phyloP scores from a whole-genome alignment of 805 yeast genomes.

The Yamadazyma kitorensis region DNA sequence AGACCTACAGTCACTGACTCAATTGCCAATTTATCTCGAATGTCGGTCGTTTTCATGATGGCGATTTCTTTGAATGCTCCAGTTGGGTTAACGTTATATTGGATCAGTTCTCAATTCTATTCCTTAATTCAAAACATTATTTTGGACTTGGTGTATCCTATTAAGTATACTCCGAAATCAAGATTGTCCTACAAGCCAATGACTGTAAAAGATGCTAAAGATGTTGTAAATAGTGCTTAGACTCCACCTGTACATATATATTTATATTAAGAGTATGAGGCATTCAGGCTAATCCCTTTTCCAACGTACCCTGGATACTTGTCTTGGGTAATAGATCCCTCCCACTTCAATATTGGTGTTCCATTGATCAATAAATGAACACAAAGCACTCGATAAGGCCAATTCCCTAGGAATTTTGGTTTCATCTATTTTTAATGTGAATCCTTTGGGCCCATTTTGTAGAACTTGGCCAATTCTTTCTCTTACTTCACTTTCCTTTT shows the following conservation, averaged over 20 bases:
- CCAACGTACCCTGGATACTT: conserved; percentile 51
- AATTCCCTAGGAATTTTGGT: conserved; percentile 53
- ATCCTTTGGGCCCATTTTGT: conserved; percentile 53
- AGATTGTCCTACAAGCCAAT: neutral
- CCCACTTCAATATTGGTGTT: conserved; percentile 58
- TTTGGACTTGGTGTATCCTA: conserved; percentile 65
- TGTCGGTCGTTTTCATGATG: conserved; percentile 77
- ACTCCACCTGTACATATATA: too few relatives aligned
- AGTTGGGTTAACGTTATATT: conserved; percentile 74
- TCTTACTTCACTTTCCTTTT: conserved; percentile 61
- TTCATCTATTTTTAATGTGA: conserved; percentile 54
- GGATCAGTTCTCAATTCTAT: conserved; percentile 82
- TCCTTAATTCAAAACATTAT: conserved; percentile 74
- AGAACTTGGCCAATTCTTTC: conserved; percentile 60
- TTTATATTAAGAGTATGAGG: neutral
- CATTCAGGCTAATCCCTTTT: conserved; percentile 43
- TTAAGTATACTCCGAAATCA: conserved; percentile 43
- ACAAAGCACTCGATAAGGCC: conserved; percentile 58
- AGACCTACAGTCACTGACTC: conserved; percentile 63
- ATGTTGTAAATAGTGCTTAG: conserved; percentile 7
- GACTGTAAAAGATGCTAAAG: conserved; percentile 4
- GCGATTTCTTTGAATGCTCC: conserved; percentile 87
- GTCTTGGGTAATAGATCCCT: conserved; percentile 60
- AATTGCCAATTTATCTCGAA: conserved; percentile 65
- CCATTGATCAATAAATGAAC: conserved; percentile 67